Conservation (phyloP, 371 early-diverging fungal genomes). For the Capillidium heterosporum region DNA sequence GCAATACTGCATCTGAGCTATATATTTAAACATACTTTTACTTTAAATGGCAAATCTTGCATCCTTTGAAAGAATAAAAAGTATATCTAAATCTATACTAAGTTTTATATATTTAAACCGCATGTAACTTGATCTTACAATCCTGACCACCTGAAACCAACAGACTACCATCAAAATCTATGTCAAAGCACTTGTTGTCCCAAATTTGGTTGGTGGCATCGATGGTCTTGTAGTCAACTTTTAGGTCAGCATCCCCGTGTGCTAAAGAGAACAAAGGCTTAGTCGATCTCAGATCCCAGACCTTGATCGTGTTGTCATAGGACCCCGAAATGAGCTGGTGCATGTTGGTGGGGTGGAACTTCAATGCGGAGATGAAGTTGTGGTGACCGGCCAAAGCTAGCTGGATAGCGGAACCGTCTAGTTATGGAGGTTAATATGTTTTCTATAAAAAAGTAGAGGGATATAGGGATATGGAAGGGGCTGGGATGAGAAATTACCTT, state of each 20-base stretch:
- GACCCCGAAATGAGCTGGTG: slow-evolving; percentile 62
- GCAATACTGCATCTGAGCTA: too few relatives aligned
- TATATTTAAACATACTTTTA: too few relatives aligned
- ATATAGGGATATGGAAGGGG: background rate
- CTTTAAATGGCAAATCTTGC: too few relatives aligned
- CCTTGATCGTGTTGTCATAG: slow-evolving; percentile 70
- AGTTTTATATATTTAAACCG: too few relatives aligned
- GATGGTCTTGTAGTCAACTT: background rate
- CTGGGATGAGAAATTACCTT: slow-evolving; percentile 20
- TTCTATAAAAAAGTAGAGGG: too few relatives aligned
- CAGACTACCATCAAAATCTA: background rate
- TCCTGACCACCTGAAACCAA: slow-evolving; percentile 2
- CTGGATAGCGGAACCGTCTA: slow-evolving; percentile 55
- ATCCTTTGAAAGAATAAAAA: too few relatives aligned
- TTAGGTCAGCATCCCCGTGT: background rate
- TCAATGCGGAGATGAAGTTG: slow-evolving; percentile 63
- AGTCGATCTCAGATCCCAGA: slow-evolving; percentile 86
- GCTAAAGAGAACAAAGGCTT: slow-evolving; percentile 30
- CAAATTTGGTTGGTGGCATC: background rate
- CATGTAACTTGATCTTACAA: background rate
- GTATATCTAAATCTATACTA: too few relatives aligned
- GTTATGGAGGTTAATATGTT: too few relatives aligned
- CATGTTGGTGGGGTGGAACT: slow-evolving; percentile 65
- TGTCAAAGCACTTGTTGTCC: background rate
- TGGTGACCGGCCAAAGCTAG: slow-evolving; percentile 55